Base-by-base conservation (phyloP, 306 rosid genomes). In the Prunus padus region DNA sequence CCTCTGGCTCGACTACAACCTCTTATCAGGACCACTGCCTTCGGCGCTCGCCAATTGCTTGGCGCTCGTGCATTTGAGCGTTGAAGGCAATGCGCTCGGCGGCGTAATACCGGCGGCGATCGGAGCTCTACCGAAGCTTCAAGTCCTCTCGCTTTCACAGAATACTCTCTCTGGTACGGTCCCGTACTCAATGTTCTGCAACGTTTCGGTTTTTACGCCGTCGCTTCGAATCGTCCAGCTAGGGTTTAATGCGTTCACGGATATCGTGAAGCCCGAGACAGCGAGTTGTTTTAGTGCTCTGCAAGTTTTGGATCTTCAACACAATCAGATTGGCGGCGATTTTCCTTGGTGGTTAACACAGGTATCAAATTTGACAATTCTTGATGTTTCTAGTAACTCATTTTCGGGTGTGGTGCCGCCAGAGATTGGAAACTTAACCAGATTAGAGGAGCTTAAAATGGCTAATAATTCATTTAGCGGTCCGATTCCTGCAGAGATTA, bases 61-160 rank as follows among this genome's bases (percentile, higher is more conserved):
- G 49, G 86, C 93, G 77, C 97, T 94, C 11, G 81, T 88, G 47
- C 98, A 94, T 80, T 82, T 94, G 46, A 94, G 94, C 82, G 90
- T 79, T 5, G 97, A 90, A 28, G 97, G 87, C 26, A 94, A 94
- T 78, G 82, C 86, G 10, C 89, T 94, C 4, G 82, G 82, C 54
- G 98, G 98, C 30, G 91, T 94, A 33, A 69, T 94, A 40, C 98
- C 98, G 60, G 87, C 97, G 64, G 96, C 97, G 26, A 86, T 93
- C 62, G 83, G 93, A 69, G 87, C 91, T 31, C 92, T 93, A 8
- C 93, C 89, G 44, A 88, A 82, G 67, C 96, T 93, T 69, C 91
- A 93, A 89, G 96, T 89, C 37, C 14, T 93, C 30, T 86, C 97
- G 0, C 91, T 93, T 18, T 87, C 98, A 6, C 89, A 79, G 76